Evolutionary conservation across 768 basidiomycete species (phyloP).

Genomic region (Rhizopogon vulgaris): DNA sequence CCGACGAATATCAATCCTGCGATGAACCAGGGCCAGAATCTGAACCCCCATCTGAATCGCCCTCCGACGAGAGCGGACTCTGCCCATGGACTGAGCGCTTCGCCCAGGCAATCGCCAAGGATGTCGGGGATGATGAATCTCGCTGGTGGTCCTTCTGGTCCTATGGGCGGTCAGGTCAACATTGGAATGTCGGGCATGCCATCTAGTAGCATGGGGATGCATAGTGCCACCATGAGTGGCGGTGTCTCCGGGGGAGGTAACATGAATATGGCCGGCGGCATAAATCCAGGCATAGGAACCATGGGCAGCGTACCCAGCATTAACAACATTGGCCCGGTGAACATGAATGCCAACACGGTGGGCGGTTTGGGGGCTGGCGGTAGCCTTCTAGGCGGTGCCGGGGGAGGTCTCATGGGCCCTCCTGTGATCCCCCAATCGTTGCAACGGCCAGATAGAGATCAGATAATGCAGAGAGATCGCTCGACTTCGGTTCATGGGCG

Average conservation of each 20-base stretch:
- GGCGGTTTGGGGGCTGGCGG: slow-evolving; percentile 16
- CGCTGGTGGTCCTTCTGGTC: slow-evolving; percentile 1
- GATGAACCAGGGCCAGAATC: not conserved
- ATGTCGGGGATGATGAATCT: slow-evolving; percentile 4
- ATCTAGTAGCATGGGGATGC: slow-evolving; percentile 13
- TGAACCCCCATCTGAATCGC: slow-evolving; percentile 14
- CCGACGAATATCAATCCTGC: slow-evolving; percentile 12
- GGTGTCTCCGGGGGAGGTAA: slow-evolving; percentile 2
- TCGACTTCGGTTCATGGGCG: slow-evolving; percentile 18
- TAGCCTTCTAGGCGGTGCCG: slow-evolving; percentile 22
- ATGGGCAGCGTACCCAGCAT: slow-evolving; percentile 14
- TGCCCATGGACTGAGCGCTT: slow-evolving; percentile 16
- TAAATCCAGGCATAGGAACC: slow-evolving; percentile 10
- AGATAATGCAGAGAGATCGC: slow-evolving; percentile 22
- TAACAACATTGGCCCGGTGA: slow-evolving; percentile 12
- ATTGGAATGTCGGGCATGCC: slow-evolving; percentile 8
- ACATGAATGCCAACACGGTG: slow-evolving; percentile 11
- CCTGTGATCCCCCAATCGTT: slow-evolving; percentile 27
- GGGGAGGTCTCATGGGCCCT: slow-evolving; percentile 33
- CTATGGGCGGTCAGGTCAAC: slow-evolving; percentile 5
- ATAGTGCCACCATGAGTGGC: slow-evolving; percentile 5
- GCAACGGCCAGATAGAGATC: slow-evolving; percentile 16
- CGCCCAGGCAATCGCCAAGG: slow-evolving; percentile 24
- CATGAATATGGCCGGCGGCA: slow-evolving; percentile 1
- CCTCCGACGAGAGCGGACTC: slow-evolving; percentile 25